Base-by-base conservation (phyloP, 139 green algal genomes). In the Pseudopediastrum boryanum region DNA sequence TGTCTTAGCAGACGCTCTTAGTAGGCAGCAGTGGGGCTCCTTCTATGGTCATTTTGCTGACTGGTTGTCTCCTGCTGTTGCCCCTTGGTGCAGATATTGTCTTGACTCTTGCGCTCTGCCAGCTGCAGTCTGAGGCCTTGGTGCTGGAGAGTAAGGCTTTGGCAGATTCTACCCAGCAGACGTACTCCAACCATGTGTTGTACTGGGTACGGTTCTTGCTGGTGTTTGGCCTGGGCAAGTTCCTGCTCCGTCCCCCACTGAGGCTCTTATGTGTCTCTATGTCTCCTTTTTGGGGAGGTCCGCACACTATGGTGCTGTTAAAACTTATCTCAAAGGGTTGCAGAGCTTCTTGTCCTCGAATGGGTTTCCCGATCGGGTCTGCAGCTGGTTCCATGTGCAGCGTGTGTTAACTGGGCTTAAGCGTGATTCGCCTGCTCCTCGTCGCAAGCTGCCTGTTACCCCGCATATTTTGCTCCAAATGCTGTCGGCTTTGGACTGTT, bases 201-300 rank as follows among this genome's bases (percentile, higher is more conserved):
- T 64, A 64, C 54, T 64, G 54, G 54, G 54, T 64, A 27, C 54
- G 54, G 13, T 64, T 64, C 35, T 27, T 64, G 54, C 10, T 64
- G 54, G 12, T 64, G 10, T 64, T 27, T 64, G 54, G 54, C 10
- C 54, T 64, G 54, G 7, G 31, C 6, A 39, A n/a, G n/a, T 64
- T 64, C n/a, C n/a, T 64, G 54, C 35, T n/a, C 6, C 13, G 54
- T n/a, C 54, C 8, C 54, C 54, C 8, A 12, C 10, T n/a, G 54
- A 64, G 54, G 54, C 8, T 27, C 7, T 64, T 13, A 27, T 64
- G 8, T 64, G 10, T 27, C 13, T 64, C n/a, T 64, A 64, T 23
- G 54, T 64, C 6, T n/a, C 54, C 8, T 64, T 64, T 23, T 12
- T 64, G 54, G 54, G n/a, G 7, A n/a, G 54, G 6, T 27, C 8